Percentiles rank a stretch among this genome's conserved stretches.
phyloP scores from a whole-genome alignment of 148 eudicot species.

The Fagopyrum homotropicum region DNA sequence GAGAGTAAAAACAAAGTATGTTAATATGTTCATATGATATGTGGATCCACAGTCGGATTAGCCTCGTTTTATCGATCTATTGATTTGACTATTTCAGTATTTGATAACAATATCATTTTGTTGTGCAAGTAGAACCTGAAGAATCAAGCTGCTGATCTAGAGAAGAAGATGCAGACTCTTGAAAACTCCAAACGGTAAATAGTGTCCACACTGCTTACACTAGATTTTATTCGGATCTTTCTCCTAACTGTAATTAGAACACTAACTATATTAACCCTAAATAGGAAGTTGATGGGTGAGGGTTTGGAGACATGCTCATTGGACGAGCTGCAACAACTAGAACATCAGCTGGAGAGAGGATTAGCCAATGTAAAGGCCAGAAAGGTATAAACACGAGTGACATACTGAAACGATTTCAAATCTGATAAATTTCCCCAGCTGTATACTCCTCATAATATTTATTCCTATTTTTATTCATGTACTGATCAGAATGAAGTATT shows the following conservation, averaged over 20 bases:
- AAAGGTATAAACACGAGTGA: background rate
- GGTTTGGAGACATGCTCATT: constrained; percentile 12
- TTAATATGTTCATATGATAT: too few relatives aligned
- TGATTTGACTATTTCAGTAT: background rate
- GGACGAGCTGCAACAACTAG: constrained; percentile 13
- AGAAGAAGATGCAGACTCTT: constrained; percentile 2
- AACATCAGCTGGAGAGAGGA: constrained; percentile 9
- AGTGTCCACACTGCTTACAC: background rate
- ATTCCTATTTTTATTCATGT: background rate
- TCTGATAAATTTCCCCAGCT: background rate
- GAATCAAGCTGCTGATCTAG: constrained; percentile 7
- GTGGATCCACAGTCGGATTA: too few relatives aligned
- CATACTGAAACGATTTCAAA: background rate
- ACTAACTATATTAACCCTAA: background rate
- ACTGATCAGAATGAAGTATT: constrained; percentile 1
- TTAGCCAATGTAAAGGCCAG: constrained; percentile 7
- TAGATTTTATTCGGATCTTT: background rate
- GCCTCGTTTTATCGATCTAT: too few relatives aligned
- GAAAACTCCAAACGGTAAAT: constrained; percentile 7
- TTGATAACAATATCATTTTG: background rate
- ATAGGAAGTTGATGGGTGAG: constrained; percentile 11
- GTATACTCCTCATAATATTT: background rate
- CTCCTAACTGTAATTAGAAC: background rate
- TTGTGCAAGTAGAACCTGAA: constrained; percentile 1
- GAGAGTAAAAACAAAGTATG: too few relatives aligned